Conservation (phyloP, 1,284 basidiomycete species). For the Apiotrichum veenhuisii region DNA sequence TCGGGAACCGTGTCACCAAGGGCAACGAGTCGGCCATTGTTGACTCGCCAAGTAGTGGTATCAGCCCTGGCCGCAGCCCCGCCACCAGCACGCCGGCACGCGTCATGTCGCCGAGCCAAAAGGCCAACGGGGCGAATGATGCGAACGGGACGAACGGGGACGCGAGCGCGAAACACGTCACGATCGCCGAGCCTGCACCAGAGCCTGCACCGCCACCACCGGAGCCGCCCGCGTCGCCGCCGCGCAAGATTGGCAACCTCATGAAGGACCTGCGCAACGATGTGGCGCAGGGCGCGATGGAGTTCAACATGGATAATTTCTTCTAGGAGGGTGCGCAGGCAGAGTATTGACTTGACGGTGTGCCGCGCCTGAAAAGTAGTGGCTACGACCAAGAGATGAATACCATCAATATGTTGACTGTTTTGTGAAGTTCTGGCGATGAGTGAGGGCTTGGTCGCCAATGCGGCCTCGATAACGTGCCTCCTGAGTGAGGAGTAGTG, state of each 20-base stretch:
- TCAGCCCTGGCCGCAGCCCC: neutral
- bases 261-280: conserved; percentile 54
- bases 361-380: too few species aligned
- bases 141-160: too few species aligned
- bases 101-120: neutral
- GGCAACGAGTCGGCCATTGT: neutral
- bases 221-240: conserved; percentile 29
- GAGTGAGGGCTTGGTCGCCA: too few species aligned
- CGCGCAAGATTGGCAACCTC: conserved; percentile 71
- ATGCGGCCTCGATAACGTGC: too few species aligned
- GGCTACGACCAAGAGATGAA: too few species aligned
- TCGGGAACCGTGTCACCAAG: neutral
- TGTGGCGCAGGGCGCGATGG: conserved; percentile 47
- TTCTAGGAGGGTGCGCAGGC: conserved; percentile 32
- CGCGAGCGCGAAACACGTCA: neutral
- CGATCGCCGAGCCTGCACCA: neutral
- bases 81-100: neutral
- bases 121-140: too few species aligned
- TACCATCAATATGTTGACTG: too few species aligned
- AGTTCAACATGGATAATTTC: conserved; percentile 50
- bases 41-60: neutral
- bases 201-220: neutral
- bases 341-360: too few species aligned
- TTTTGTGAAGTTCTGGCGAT: too few species aligned
- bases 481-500: too few species aligned